phyloP scores from a whole-genome alignment of 768 basidiomycete genomes.

The Lactarius hengduanensis region DNA sequence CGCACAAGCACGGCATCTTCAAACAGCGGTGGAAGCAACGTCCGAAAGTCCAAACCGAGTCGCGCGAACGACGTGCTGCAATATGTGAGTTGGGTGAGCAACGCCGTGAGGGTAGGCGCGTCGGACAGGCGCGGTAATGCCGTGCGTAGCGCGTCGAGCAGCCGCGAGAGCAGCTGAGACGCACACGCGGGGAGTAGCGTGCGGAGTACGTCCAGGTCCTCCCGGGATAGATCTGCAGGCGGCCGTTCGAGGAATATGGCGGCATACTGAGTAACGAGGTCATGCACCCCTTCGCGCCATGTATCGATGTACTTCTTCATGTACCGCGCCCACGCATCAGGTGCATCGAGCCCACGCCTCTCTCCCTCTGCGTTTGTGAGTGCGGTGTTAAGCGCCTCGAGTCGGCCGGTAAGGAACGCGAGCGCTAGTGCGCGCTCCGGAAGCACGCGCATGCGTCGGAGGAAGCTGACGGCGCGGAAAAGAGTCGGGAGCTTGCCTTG shows the following conservation, averaged over 20 bases:
- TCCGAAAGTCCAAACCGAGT: slow-evolving; percentile 88
- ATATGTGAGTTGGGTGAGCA: slow-evolving; percentile 91
- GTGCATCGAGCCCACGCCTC: slow-evolving; percentile 39
- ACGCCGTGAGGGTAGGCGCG: slow-evolving; percentile 67
- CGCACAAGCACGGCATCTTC: slow-evolving; percentile 58
- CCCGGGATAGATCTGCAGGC: slow-evolving; percentile 33
- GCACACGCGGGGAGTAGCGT: slow-evolving; percentile 64
- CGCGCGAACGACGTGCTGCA: slow-evolving; percentile 77
- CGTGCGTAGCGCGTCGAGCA: slow-evolving; percentile 63
- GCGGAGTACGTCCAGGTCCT: slow-evolving; percentile 42
- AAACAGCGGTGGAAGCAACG: slow-evolving; percentile 64
- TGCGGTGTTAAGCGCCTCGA: slow-evolving; percentile 57
- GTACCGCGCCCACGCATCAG: slow-evolving; percentile 72
- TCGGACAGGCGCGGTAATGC: slow-evolving; percentile 61
- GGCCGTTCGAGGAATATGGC: slow-evolving; percentile 83
- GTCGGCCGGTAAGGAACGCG: slow-evolving; percentile 76
- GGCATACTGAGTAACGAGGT: slow-evolving; percentile 85
- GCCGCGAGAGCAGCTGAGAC: slow-evolving; percentile 57
- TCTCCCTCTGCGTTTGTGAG: slow-evolving; percentile 51
- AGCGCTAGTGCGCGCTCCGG: slow-evolving; percentile 75
- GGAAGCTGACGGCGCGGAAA: slow-evolving; percentile 86
- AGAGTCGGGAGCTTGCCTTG: slow-evolving; percentile 85
- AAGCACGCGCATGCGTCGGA: slow-evolving; percentile 78
- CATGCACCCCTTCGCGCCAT: slow-evolving; percentile 91
- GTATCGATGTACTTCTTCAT: slow-evolving; percentile 85